Base-by-base conservation (phyloP, 2,329 filamentous ascomycete genomes). In the Hortaea werneckii region DNA sequence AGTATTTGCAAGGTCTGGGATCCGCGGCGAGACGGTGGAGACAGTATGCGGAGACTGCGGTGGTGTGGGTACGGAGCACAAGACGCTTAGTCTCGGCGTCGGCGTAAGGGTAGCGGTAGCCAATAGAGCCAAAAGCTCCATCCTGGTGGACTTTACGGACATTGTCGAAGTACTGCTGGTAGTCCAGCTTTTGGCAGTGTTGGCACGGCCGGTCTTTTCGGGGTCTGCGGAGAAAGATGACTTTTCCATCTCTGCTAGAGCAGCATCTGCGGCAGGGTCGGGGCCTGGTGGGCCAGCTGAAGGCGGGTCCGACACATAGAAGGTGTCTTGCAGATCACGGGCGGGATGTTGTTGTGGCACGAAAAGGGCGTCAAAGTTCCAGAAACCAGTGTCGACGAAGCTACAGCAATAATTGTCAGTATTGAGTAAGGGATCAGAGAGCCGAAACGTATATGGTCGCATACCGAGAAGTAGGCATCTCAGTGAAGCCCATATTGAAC, bases 401-500 rank as follows among this genome's bases (percentile, higher is more conserved):
- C 73, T 76, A 44, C n/a, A 35, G n/a, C 2, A n/a, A 35, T 5
- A n/a, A 39, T 3, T 9, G n/a, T 9, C 32, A 35, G 32, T n/a
- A 40, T 13, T 7, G 20, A n/a, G 27, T 5, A 82, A 94, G 11
- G n/a, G 64, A 67, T 72, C 26, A 9, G 10, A 2, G 27, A 8
- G 20, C 20, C 20, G 4, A 20, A 35, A 4, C 26, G n/a, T 37
- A 12, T 8, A 46, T 40, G 2, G 34, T 3, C 1, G 51, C 66
- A 50, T 59, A 75, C 71, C 86, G 80, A 69, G 85, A 84, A 42
- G 90, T 95, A 10, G 89, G 86, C 92, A 98, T 96, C 74, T 98
- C 92, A 61, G 90, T 83, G 72, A 96, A 98, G 44, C 90, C 92
- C 82, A 95, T 94, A 65, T 95, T 88, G 70, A 98, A 96, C 80